phyloP scores from a whole-genome alignment of 495 filamentous ascomycete genomes.

The Lichenothelia convexa region DNA sequence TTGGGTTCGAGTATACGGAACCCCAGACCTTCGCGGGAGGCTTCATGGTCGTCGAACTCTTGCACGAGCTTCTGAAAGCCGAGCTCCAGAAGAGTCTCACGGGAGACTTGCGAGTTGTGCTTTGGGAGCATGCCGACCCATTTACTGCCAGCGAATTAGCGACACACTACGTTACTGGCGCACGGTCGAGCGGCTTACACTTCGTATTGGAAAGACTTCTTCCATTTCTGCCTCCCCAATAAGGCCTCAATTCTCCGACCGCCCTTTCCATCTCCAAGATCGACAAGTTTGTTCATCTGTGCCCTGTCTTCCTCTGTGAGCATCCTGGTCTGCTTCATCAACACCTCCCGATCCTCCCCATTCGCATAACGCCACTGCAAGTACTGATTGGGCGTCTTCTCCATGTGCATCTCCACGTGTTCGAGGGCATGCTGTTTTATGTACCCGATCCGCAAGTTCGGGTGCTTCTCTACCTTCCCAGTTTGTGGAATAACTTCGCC shows the following conservation, averaged over 20 bases:
- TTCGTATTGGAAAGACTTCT: slow-evolving; percentile 99
- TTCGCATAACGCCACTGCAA: slow-evolving; percentile 96
- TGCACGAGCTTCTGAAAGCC: slow-evolving; percentile 89
- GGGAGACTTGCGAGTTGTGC: slow-evolving; percentile 78
- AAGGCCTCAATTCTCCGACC: slow-evolving; percentile 64
- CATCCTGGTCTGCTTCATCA: slow-evolving; percentile 91
- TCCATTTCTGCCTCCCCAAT: slow-evolving; percentile 94
- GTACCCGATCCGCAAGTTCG: slow-evolving; percentile 95
- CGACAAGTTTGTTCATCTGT: slow-evolving; percentile 78
- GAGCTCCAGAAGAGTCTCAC: slow-evolving; percentile 69
- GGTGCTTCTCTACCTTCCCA: slow-evolving; percentile 94
- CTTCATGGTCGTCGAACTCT: slow-evolving; percentile 97
- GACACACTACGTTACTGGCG: neutral
- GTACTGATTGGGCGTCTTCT: slow-evolving; percentile 98
- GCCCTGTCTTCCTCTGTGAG: slow-evolving; percentile 67
- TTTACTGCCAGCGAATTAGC: slow-evolving; percentile 36
- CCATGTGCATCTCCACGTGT: slow-evolving; percentile 98
- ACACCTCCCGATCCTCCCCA: slow-evolving; percentile 90
- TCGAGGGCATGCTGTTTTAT: slow-evolving; percentile 99
- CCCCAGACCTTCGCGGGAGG: slow-evolving; percentile 89
- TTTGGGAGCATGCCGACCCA: slow-evolving; percentile 81
- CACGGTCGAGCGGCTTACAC: slow-evolving; percentile 32
- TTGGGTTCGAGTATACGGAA: slow-evolving; percentile 84
- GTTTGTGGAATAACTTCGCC: slow-evolving; percentile 75
- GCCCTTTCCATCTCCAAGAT: slow-evolving; percentile 66